These are phyloP conservation scores for Populus hybrid DNA, from an alignment of 441 rosid species.

Conservation along the genomic window DNA sequence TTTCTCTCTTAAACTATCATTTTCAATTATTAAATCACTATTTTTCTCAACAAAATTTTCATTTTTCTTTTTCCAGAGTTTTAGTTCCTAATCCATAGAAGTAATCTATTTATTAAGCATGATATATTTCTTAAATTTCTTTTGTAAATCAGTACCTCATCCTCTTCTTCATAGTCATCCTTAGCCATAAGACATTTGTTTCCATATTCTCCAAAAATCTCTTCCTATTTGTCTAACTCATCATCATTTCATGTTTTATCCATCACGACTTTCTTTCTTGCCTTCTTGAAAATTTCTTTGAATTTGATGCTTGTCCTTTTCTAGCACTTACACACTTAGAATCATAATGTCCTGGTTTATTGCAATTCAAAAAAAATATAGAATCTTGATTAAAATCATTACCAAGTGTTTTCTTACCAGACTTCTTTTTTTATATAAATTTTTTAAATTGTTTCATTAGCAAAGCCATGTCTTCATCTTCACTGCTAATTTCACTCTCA, in stretches of 20 bases:
- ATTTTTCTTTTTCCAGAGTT: background rate
- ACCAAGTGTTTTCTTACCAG: background rate
- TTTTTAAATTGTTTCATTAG: background rate
- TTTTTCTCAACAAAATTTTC: background rate
- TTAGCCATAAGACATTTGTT: background rate
- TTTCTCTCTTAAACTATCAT: background rate
- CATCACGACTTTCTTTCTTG: background rate
- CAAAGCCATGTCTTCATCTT: background rate
- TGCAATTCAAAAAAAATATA: background rate
- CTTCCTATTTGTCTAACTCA: background rate
- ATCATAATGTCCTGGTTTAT: background rate
- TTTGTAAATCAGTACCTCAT: background rate
- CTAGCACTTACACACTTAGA: background rate
- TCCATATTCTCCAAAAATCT: background rate
- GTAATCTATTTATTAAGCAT: background rate
- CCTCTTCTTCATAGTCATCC: background rate
- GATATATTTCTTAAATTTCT: too few species aligned
- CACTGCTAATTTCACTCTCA: background rate
- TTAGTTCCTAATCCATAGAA: background rate
- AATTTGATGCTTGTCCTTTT: background rate
- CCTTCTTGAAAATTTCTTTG: background rate
- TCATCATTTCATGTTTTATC: background rate
- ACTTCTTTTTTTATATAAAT: too few species aligned
- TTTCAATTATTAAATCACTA: too few species aligned
- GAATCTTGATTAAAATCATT: background rate